Evolutionary conservation across 2,329 filamentous ascomycete species (phyloP).

Genomic region (Aspergillus transmontanensis): DNA sequence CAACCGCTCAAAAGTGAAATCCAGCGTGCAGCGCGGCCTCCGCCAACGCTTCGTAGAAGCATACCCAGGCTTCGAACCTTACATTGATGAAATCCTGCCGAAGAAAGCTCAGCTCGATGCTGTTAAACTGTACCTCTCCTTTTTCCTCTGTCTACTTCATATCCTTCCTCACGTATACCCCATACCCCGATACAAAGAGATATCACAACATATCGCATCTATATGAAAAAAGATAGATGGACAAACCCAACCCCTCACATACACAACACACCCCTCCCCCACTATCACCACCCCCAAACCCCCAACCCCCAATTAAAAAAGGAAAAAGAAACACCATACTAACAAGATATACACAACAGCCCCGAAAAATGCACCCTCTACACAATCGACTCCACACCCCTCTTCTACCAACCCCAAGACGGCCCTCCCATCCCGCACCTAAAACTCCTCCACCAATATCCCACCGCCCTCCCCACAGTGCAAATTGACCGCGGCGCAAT

Average conservation of each 20-base stretch:
- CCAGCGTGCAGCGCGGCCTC: conserved; percentile 85
- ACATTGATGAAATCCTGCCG: conserved; percentile 92
- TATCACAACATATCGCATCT: too few species aligned
- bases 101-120: conserved; percentile 91
- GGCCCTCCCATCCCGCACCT: conserved; percentile 84
- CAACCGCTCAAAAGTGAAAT: conserved; percentile 95
- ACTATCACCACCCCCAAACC: too few species aligned
- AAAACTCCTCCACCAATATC: conserved; percentile 85
- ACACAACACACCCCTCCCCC: too few species aligned
- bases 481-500: conserved; percentile 95
- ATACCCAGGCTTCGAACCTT: conserved; percentile 81
- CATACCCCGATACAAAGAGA: not conserved
- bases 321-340: conserved; percentile 4
- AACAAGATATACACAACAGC: conserved; percentile 36
- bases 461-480: conserved; percentile 77
- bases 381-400: conserved; percentile 72
- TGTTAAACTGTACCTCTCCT: conserved; percentile 70
- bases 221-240: too few species aligned
- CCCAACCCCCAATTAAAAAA: not conserved
- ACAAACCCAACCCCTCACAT: too few species aligned
- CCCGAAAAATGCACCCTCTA: conserved; percentile 90
- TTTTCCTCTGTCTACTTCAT: not conserved
- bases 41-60: conserved; percentile 79
- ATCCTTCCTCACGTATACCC: too few species aligned
- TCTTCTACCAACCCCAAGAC: conserved; percentile 89